Evolutionary conservation across 202 grass and related monocot species (phyloP), one percentile per base, ranked within the genome.

Genomic region (Musa balbisiana): DNA sequence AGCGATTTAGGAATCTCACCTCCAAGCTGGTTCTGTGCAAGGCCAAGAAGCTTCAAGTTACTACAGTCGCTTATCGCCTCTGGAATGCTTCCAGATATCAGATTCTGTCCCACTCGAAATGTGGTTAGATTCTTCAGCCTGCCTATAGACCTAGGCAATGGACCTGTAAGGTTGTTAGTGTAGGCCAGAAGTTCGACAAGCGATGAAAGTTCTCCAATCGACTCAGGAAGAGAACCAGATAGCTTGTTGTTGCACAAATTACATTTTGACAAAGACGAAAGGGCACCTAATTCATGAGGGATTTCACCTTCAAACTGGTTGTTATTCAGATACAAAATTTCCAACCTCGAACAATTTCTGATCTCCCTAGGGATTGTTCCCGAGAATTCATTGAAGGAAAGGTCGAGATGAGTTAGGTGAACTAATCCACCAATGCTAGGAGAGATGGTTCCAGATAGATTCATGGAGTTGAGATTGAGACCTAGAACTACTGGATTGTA

Each of bases 171-270:
- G 75, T 95, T 99, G 50, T 99, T 99, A 19, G 87, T 88, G 75
- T 99, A 99, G 11, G 83, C 91, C 49, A 99, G 87, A 80, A 99
- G 84, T 25, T 95, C 89, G 55, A 69, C 65, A 33, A 99, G 91
- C 2, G 89, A 90, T 53, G 75, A 25, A 86, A 99, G 85, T 53
- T 92, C 83, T 23, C 91, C 96, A 33, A 99, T 87, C 77, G 94
- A 85, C 64, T 90, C 85, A 62, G 96, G 96, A 78, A 99, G 79
- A 14, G 56, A 9, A 3, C 96, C 89, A 27, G 83, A 52, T 17
- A 99, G 96, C 86, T 73, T 87, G 82, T 99, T 99, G 51, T 99
- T 99, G 80, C 89, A 99, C 16, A 99, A 52, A 83, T 99, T 99
- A 33, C 81, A 88, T 11, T 74, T 83, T 25, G 14, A 66, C 83